Base-by-base conservation (phyloP, 352 stramenopile species). In the Blastocystis hominis region DNA sequence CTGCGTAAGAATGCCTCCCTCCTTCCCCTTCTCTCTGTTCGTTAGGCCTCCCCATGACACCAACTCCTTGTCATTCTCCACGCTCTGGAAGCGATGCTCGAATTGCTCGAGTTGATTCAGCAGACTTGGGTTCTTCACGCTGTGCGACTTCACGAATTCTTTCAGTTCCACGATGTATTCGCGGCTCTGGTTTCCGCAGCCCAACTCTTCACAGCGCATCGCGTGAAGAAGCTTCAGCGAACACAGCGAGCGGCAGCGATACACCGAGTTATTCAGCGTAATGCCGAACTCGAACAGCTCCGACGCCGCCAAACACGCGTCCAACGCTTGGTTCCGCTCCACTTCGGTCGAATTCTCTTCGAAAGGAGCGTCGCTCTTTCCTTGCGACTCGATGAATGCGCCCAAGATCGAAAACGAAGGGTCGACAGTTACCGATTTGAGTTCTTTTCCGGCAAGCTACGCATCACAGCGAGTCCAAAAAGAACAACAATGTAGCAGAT, bases 201-300 rank as follows among this genome's bases (percentile, higher is more conserved):
- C 72, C 24, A 54, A 20, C 55, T 84, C 72, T 15, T 64, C 53
- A 34, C 50, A 64, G 15, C 56, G 72, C 36, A 84, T n/a, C 4
- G 50, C 53, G 36, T 66, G 72, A 3, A 66, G 24, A 9, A 84
- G 44, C 34, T 84, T 84, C 46, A 84, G 10, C 46, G 72, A 64
- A 2, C 9, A 30, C 50, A 84, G 44, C 6, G 54, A 5, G 44
- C 55, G 72, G 15, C 24, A 84, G 40, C 72, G 72, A 68, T 84
- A 84, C 72, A 66, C 1, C 40, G 53, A 56, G 56, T 84, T 84
- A 34, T 59, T 53, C 55, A 84, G 72, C 1, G 72, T 54, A n/a
- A 84, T 20, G 10, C 72, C 72, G 46, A 53, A 84, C 50, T 84
- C 72, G 56, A 66, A 84, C 34, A 84, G 24, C 72, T 84, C 72